Evolutionary conservation across 306 rosid genomes (phyloP), one percentile per base, ranked within the genome.

Genomic region (Pyrus bretschneideri): DNA sequence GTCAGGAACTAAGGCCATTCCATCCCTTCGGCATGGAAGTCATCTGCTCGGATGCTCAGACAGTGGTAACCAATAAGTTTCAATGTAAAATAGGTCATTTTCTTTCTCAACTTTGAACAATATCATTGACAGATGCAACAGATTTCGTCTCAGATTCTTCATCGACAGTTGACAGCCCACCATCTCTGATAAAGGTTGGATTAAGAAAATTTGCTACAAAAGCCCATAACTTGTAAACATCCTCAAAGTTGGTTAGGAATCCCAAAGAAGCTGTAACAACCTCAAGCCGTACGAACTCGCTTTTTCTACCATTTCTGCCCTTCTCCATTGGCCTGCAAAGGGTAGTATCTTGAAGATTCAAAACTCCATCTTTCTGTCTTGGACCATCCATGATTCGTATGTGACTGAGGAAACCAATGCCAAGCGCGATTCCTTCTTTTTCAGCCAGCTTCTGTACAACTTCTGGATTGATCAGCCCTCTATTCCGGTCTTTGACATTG

Each of bases 371-470:
- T 15, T 83, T 82, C 73, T 90, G 89, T 79, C 86, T 91, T 9
- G 86, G 71, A 73, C 58, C 66, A 82, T 94, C 96, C 52, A 92
- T 68, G 49, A 90, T 85, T 67, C 80, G 88, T 70, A 94, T 92
- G 81, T 90, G 98, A 82, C 95, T 85, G 23, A 94, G 97, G 79
- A 94, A 86, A 72, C 98, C 98, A 12, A 94, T 73, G 11, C 98
- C 97, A 38, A 94, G 89, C 58, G 92, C 90, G 46, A 94, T 89
- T 35, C 96, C 95, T 72, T 94, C 95, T 78, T 83, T 87, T 68
- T 94, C 98, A 69, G 98, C 98, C 57, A 94, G 87, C 88, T 90
- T 92, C 85, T 88, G 94, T 74, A 94, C 98, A 69, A 87, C 82
- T 81, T 94, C 98, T 33, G 98, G 98, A 79, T 84, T 84, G 79